A percentile compares a stretch with the other conserved stretches of the same genome.
Evolutionary conservation across 495 filamentous ascomycete species (phyloP).

Genomic region (Lindgomyces ingoldianus): DNA sequence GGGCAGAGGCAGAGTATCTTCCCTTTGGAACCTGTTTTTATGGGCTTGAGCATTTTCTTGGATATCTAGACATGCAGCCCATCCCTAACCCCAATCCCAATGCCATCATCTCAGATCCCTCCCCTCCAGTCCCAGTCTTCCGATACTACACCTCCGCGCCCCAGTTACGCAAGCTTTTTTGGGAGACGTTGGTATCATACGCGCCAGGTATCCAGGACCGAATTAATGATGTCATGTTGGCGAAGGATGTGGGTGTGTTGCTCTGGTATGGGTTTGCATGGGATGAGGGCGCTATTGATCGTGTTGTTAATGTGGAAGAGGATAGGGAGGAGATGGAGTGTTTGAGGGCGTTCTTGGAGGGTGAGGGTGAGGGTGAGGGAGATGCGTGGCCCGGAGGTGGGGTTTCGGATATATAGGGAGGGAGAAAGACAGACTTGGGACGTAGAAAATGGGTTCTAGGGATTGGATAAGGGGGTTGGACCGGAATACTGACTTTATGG

Average conservation of each 20-base stretch:
- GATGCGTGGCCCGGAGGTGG: too few species aligned
- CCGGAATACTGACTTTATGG: too few species aligned
- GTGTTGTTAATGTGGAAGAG: slow-evolving; percentile 52
- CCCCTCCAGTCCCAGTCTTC: slow-evolving; percentile 32
- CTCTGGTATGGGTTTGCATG: slow-evolving; percentile 64
- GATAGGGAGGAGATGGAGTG: slow-evolving; percentile 54
- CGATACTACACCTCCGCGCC: slow-evolving; percentile 48
- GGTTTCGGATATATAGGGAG: too few species aligned
- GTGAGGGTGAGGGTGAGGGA: background rate
- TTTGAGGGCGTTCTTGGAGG: slow-evolving; percentile 43
- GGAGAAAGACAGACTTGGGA: too few species aligned
- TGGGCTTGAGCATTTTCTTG: slow-evolving; percentile 57
- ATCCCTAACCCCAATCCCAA: background rate
- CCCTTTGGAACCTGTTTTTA: slow-evolving; percentile 60
- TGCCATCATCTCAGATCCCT: too few species aligned
- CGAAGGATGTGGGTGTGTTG: slow-evolving; percentile 55
- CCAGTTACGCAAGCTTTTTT: slow-evolving; percentile 51
- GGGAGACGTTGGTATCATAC: slow-evolving; percentile 45
- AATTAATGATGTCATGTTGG: slow-evolving; percentile 44
- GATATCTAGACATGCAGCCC: slow-evolving; percentile 40
- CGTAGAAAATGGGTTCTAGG: too few species aligned
- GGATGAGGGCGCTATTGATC: slow-evolving; percentile 56
- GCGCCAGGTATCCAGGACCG: slow-evolving; percentile 44
- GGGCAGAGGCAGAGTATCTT: slow-evolving; percentile 60
- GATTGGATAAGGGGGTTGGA: too few species aligned